Conservation (phyloP, 768 basidiomycete genomes). For the Tricholoma furcatifolium region DNA sequence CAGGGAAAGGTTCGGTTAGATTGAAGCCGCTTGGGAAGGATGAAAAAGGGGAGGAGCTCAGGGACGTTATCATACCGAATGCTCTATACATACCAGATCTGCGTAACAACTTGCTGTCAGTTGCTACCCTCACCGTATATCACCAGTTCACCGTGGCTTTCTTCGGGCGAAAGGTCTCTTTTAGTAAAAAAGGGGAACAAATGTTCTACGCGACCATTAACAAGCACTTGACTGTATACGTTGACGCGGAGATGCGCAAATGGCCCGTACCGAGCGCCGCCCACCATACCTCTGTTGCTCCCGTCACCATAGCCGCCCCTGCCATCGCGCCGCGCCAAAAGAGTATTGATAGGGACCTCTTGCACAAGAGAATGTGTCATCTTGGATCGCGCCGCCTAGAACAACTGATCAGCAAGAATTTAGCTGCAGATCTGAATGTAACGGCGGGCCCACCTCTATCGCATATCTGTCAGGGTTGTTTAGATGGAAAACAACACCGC, state of each 20-base stretch:
- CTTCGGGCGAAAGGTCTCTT: slow-evolving; percentile 3
- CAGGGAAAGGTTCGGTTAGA: slow-evolving; percentile 1
- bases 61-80: too few species aligned
- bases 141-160: background rate
- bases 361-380: slow-evolving; percentile 5
- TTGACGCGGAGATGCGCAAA: background rate
- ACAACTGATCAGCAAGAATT: background rate
- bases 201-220: slow-evolving; percentile 1
- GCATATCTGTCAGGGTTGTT: background rate
- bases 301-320: background rate
- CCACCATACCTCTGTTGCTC: background rate
- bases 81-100: too few species aligned
- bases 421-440: background rate
- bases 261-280: too few species aligned
- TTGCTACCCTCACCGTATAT: background rate
- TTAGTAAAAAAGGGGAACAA: background rate
- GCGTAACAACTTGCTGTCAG: slow-evolving; percentile 3
- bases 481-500: background rate
- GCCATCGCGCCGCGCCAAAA: background rate
- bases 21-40: too few species aligned
- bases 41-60: too few species aligned
- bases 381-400: background rate
- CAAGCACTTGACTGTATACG: background rate
- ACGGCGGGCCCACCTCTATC: background rate
- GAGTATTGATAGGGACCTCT: background rate